Evolutionary conservation across 2,329 filamentous ascomycete genomes (phyloP), one percentile per base, ranked within the genome.

Genomic region (Trichoderma sp.): DNA sequence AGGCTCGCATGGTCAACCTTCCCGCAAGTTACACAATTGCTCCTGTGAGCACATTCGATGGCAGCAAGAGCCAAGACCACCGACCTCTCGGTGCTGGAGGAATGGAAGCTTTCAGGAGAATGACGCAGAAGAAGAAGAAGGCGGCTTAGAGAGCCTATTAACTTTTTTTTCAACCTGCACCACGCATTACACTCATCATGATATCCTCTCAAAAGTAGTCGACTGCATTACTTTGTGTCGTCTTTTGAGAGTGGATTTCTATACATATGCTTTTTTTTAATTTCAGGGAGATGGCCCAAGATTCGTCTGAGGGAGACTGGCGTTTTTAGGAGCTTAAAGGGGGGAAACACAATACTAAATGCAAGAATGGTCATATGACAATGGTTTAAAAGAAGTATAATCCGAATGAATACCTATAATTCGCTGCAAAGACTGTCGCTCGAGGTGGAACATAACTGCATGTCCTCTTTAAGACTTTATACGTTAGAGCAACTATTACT

Each of bases 41-140:
- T 10, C 87, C 87, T 5, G 84, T 83, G 76, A 90, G 87, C 76
- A 90, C 86, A 0, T 90, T 88, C 73, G 86, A 88, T 72, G 83
- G 84, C 24, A 79, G 79, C 32, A 80, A 82, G 51, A 82, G 79
- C 4, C 79, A 83, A 6, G 86, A 87, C 71, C 86, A 86, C 71
- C 82, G 86, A 52, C 88, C 88, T 13, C 86, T 90, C 71, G 88
- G 88, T 63, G 84, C 87, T n/a, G 84, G 83, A 70, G 88, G 88
- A 69, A 82, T 87, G 77, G 88, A 89, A 72, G 88, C 88, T 1
- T 90, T 90, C 80, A 83, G 87, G 71, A 88, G 84, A 79, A 89
- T 90, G 84, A 89, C 87, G 11, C 84, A 87, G 74, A 89, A 87
- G 79, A 83, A 83, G 71, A 90, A 89, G 81, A 87, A 87, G 80